phyloP scores from a whole-genome alignment of 2,329 filamentous ascomycete species.

The Aspergillus japonicus region DNA sequence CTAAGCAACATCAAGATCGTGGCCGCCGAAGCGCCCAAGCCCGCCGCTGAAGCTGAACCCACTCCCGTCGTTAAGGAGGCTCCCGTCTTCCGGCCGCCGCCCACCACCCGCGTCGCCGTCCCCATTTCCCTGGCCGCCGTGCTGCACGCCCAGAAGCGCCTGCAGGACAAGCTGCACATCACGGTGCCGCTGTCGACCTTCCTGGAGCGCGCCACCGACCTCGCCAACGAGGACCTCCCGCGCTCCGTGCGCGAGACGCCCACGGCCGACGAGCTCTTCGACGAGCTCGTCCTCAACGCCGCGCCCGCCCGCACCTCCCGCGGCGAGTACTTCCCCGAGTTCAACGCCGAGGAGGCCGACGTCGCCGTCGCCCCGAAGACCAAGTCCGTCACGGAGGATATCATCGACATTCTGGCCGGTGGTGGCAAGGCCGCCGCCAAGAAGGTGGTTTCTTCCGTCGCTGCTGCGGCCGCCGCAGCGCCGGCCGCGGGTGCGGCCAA shows the following conservation, averaged over 20 bases:
- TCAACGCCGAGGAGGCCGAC: conserved; percentile 48
- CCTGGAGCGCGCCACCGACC: conserved; percentile 76
- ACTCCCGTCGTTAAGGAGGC: conserved; percentile 39
- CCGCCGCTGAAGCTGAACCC: conserved; percentile 31
- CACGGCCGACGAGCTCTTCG: conserved; percentile 79
- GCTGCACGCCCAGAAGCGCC: conserved; percentile 74
- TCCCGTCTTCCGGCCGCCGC: conserved; percentile 27
- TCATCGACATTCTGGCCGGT: conserved; percentile 73
- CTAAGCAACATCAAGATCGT: conserved; percentile 92
- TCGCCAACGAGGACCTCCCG: conserved; percentile 86
- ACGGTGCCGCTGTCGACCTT: conserved; percentile 83
- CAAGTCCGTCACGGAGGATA: conserved; percentile 57
- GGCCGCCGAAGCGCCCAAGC: conserved; percentile 30
- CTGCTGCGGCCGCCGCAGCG: conserved; percentile 45
- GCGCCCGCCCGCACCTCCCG: conserved; percentile 44
- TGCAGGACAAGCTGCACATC: conserved; percentile 74
- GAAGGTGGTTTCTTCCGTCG: conserved; percentile 28
- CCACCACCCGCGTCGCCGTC: conserved; percentile 57
- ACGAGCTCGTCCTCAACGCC: conserved; percentile 71
- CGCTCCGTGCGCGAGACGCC: conserved; percentile 62
- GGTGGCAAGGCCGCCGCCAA: conserved; percentile 40
- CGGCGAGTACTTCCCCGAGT: conserved; percentile 70
- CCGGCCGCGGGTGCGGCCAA: conserved; percentile 59
- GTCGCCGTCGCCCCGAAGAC: conserved; percentile 29
- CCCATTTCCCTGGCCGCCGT: conserved; percentile 78